Evolutionary conservation across 2,329 filamentous ascomycete genomes (phyloP).

Genomic region (Colletotrichum sp.): DNA sequence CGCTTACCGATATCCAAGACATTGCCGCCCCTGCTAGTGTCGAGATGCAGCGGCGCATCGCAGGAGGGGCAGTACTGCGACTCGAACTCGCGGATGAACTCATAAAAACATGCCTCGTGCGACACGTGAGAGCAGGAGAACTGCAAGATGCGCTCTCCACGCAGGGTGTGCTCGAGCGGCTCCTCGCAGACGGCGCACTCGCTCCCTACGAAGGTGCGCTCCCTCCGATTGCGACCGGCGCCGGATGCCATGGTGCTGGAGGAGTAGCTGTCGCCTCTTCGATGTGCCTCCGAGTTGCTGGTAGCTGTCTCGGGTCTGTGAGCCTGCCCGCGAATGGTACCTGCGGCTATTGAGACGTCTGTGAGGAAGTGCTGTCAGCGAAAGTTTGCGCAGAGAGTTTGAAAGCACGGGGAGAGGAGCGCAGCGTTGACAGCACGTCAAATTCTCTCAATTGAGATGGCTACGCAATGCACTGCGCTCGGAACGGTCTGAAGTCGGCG

Average conservation of each 20-base stretch:
- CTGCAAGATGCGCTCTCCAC: constrained; percentile 91
- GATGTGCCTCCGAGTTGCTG: constrained; percentile 36
- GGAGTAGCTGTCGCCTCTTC: constrained; percentile 34
- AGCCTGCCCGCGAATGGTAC: constrained; percentile 27
- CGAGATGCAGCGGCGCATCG: constrained; percentile 87
- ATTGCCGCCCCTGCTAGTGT: constrained; percentile 92
- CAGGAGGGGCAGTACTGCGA: constrained; percentile 94
- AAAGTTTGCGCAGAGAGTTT: background rate
- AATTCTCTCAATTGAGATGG: background rate
- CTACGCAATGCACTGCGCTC: background rate
- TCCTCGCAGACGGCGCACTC: constrained; percentile 98
- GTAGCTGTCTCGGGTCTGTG: constrained; percentile 37
- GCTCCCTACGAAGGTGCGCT: constrained; percentile 93
- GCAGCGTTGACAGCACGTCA: background rate
- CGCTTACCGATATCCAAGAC: constrained; percentile 83
- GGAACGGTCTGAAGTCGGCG: background rate
- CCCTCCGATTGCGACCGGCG: constrained; percentile 78
- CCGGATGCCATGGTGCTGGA: constrained; percentile 44
- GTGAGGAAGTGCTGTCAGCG: constrained; percentile 1
- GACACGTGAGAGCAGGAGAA: constrained; percentile 97
- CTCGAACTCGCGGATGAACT: constrained; percentile 95
- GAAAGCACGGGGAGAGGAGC: background rate
- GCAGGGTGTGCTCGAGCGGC: constrained; percentile 91
- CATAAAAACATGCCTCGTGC: constrained; percentile 98
- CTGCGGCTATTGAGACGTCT: constrained; percentile 32